Conservation (phyloP, 2,329 filamentous ascomycete genomes). For the Sordariomycetes sp. region DNA sequence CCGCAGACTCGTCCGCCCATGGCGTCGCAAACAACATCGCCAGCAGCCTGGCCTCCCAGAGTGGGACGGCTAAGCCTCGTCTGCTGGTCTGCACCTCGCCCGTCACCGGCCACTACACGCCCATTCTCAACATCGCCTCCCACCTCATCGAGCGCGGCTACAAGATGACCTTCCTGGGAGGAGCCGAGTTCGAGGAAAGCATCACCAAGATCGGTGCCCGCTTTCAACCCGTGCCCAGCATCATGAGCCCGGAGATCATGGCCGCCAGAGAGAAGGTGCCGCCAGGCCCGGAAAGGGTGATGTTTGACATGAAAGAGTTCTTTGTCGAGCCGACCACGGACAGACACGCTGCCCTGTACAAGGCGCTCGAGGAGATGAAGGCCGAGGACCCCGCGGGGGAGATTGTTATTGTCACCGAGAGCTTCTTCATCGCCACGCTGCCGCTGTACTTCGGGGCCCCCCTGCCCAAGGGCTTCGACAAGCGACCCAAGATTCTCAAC, state of each 20-base stretch:
- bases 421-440: constrained; percentile 22
- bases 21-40: background rate
- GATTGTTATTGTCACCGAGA: constrained; percentile 34
- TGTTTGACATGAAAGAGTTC: constrained; percentile 4
- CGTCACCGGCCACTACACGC: constrained; percentile 11
- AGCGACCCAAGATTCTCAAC: constrained; percentile 24
- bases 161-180: constrained; percentile 25
- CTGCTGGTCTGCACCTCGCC: constrained; percentile 12
- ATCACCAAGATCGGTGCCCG: constrained; percentile 23
- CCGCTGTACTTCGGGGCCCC: constrained; percentile 28
- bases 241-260: constrained; percentile 2
- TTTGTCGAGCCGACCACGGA: constrained; percentile 6
- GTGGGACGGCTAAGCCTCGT: no score
- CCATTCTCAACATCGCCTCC: constrained; percentile 16
- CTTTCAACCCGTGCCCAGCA: no score
- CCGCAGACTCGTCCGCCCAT: background rate
- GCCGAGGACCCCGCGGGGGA: constrained; percentile 21
- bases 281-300: constrained; percentile 4
- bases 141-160: constrained; percentile 23
- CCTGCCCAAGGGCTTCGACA: constrained; percentile 24
- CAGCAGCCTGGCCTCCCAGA: background rate
- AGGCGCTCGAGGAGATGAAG: constrained; percentile 21
- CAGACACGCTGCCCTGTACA: constrained; percentile 12
- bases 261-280: constrained; percentile 6
- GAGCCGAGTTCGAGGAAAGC: constrained; percentile 15